Percentiles rank a stretch among this genome's conserved stretches.
These are phyloP conservation scores for Pugionium cornutum DNA, from an alignment of 345 rosid species.

Conservation along the genomic window DNA sequence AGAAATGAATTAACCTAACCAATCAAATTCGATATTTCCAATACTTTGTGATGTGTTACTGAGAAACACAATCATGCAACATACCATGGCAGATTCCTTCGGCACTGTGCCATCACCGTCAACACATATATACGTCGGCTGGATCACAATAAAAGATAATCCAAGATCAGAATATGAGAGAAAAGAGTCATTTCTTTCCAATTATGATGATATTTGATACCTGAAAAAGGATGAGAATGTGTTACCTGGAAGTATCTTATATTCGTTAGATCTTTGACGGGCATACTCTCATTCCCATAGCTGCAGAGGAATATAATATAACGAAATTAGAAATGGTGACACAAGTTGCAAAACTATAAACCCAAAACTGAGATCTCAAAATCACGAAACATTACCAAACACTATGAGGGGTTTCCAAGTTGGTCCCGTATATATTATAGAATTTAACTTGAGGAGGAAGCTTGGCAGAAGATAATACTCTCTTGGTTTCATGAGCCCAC, in stretches of 20 bases:
- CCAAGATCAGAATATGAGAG: conserved; percentile 17
- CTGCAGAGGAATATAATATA: conserved; percentile 46
- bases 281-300: conserved; percentile 79
- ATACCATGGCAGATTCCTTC: conserved; percentile 81
- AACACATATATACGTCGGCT: conserved; percentile 78
- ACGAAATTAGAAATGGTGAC: neutral
- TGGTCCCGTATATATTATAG: conserved; percentile 86
- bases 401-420: conserved; percentile 84
- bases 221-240: neutral
- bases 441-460: conserved; percentile 85
- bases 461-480: conserved; percentile 57
- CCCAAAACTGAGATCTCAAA: conserved; percentile 8
- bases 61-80: conserved; percentile 22
- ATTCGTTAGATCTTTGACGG: conserved; percentile 62
- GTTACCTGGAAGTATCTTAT: conserved; percentile 65
- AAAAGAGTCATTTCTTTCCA: neutral
- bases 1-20: conserved; percentile 2
- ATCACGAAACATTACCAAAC: conserved; percentile 63
- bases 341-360: conserved; percentile 3
- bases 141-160: conserved; percentile 33
- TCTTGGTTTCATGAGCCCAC: conserved; percentile 75
- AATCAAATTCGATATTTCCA: neutral
- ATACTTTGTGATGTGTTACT: neutral
- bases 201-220: conserved; percentile 8
- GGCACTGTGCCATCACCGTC: conserved; percentile 99